Evolutionary conservation across 805 yeast genomes (phyloP).

Genomic region (Candida hungchunana): DNA sequence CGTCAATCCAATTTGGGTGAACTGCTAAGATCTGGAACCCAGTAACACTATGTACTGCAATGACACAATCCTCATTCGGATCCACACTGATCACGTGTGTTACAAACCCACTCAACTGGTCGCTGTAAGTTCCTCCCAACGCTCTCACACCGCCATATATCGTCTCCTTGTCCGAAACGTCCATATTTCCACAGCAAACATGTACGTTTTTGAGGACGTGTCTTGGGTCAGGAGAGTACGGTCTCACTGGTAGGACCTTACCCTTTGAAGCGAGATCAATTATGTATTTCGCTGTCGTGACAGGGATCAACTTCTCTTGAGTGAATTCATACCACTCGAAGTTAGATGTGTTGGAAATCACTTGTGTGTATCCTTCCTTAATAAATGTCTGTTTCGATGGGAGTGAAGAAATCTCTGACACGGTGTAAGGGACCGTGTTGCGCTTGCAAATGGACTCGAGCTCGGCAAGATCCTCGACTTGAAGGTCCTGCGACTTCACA

Average conservation of each 20-base stretch:
- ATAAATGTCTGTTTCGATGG: slow-evolving; percentile 22
- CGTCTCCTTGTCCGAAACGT: slow-evolving; percentile 59
- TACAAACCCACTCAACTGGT: slow-evolving; percentile 58
- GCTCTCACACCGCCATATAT: slow-evolving; percentile 61
- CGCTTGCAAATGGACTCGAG: slow-evolving; percentile 20
- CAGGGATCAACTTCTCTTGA: slow-evolving; percentile 54
- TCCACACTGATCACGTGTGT: slow-evolving; percentile 72
- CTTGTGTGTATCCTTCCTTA: slow-evolving; percentile 34
- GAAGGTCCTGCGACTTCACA: slow-evolving; percentile 17
- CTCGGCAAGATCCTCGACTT: slow-evolving; percentile 12
- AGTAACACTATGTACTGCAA: slow-evolving; percentile 42
- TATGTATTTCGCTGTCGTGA: slow-evolving; percentile 62
- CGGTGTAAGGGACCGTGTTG: slow-evolving; percentile 25
- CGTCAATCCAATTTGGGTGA: slow-evolving; percentile 76
- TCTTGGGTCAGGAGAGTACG: slow-evolving; percentile 69
- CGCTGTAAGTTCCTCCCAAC: slow-evolving; percentile 73
- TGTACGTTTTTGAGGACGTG: slow-evolving; percentile 59
- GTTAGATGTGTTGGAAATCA: slow-evolving; percentile 47
- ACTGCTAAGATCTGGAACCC: slow-evolving; percentile 52
- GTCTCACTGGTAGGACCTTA: slow-evolving; percentile 45
- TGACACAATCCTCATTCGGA: slow-evolving; percentile 53
- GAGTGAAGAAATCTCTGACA: slow-evolving; percentile 18
- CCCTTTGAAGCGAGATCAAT: slow-evolving; percentile 38
- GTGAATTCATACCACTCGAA: slow-evolving; percentile 41
- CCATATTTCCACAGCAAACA: slow-evolving; percentile 55